These are phyloP conservation scores for Neurospora sp. DNA, from an alignment of 495 filamentous ascomycete genomes.

Conservation along the genomic window DNA sequence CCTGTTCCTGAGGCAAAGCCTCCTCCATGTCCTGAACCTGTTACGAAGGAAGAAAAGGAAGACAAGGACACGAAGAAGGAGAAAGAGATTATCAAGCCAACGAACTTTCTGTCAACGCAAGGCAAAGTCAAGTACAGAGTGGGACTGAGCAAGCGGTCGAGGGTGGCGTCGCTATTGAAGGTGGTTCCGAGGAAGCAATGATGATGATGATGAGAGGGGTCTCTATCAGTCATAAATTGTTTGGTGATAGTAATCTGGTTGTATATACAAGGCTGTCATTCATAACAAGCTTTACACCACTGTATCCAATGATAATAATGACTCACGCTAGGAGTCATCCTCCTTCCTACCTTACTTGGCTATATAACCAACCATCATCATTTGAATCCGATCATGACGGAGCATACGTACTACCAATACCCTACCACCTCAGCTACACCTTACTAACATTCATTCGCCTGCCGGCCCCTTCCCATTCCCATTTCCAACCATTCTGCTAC, in stretches of 20 bases:
- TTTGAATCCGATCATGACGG: too few relatives aligned
- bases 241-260: neutral
- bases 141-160: slow-evolving; percentile 17
- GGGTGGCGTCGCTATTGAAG: slow-evolving; percentile 22
- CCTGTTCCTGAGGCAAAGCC: neutral
- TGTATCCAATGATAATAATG: neutral
- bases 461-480: too few relatives aligned
- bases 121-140: slow-evolving; percentile 15
- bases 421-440: too few relatives aligned
- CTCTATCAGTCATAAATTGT: neutral
- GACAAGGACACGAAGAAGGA: neutral
- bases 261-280: neutral
- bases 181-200: neutral
- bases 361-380: too few relatives aligned
- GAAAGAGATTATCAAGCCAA: neutral
- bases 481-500: too few relatives aligned
- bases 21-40: neutral
- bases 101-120: neutral
- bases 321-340: too few relatives aligned
- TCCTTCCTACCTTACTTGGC: too few relatives aligned
- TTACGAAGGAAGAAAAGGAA: neutral
- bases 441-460: too few relatives aligned
- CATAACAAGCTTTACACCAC: neutral
- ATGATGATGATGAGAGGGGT: neutral
- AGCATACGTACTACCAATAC: too few relatives aligned